Base-by-base conservation (phyloP, 1,284 basidiomycete genomes). In the Boletellus sp. region DNA sequence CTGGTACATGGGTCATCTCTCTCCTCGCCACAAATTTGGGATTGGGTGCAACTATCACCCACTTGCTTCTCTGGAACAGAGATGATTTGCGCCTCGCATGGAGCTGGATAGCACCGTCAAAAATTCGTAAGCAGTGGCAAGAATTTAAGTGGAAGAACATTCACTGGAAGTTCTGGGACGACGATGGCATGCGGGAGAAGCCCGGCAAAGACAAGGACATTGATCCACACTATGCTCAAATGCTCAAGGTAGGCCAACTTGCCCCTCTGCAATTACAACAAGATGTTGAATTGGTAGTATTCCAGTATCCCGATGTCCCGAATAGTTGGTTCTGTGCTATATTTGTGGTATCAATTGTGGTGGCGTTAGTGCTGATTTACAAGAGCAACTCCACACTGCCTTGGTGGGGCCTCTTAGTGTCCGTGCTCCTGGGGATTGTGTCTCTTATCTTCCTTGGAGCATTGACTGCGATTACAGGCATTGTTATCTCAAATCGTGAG, bases 141-240 rank as follows among this genome's bases (percentile, higher is more conserved):
- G 43, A 46, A 16, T 53, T 55, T 7, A 39, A 17, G 10, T 61
- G 53, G 58, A 33, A 53, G 7, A 60, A 58, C 26, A 65, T 75
- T 48, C 56, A 73, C 40, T 75, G 69, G 69, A 67, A 56, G 39
- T 69, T 78, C 61, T 78, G 77, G 76, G 50, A 58, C 32, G 62
- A 71, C 37, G 60, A 69, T 45, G 73, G 73, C 8, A 63, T 68
- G 48, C 63, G 68, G 22, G 55, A 66, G 4, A 48, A 62, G 11
- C 44, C 50, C 2, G 47, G 51, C 2, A 53, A 53, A 5, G 57
- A 63, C 29, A 59, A 66, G 29, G 65, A 69, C 25, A 53, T 72
- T 9, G 78, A 79, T 50, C 77, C 77, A 14, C 78, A 80, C 54
- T 79, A 78, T 47, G 64, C 64, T n/a, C 60, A 77, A 52, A 79